These are phyloP conservation scores for Colletotrichum truncatum DNA, from an alignment of 2,329 filamentous ascomycete species.

Conservation along the genomic window DNA sequence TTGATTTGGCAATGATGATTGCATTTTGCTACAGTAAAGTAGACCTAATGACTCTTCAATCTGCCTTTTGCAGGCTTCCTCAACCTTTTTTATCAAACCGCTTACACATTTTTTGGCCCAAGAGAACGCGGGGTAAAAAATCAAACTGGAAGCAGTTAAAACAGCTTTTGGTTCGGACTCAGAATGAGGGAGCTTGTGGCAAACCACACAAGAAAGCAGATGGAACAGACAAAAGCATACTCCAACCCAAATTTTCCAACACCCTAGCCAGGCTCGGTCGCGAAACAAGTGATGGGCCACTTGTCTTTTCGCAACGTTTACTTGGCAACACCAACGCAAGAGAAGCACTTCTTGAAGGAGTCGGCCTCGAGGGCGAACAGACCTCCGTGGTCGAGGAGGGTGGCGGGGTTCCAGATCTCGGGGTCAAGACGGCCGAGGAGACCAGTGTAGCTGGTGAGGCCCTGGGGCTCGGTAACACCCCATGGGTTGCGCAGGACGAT, in stretches of 20 bases:
- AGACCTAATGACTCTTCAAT: conserved; percentile 9
- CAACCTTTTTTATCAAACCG: conserved; percentile 13
- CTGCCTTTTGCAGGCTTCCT: conserved; percentile 5
- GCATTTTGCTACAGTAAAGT: not conserved
- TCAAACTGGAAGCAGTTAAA: conserved; percentile 9
- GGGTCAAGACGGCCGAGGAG: conserved; percentile 48
- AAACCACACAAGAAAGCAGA: not conserved
- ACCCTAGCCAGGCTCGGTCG: not conserved
- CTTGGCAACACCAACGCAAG: conserved; percentile 36
- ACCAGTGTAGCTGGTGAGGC: conserved; percentile 49
- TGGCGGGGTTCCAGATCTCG: conserved; percentile 46
- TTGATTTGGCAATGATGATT: conserved; percentile 13
- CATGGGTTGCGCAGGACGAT: conserved; percentile 54
- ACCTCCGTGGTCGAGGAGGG: conserved; percentile 46
- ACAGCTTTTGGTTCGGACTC: not conserved
- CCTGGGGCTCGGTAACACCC: conserved; percentile 52
- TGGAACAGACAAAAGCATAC: not conserved
- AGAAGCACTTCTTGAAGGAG: conserved; percentile 48
- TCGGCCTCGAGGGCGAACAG: conserved; percentile 46
- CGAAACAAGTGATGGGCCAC: conserved; percentile 23
- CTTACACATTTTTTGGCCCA: not conserved
- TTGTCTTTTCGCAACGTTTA: conserved; percentile 15
- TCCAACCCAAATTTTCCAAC: not conserved
- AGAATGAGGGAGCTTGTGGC: not conserved
- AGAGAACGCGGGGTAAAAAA: not conserved